A percentile compares a stretch with the other conserved stretches of the same genome.
These are phyloP conservation scores for Elsinoe batatas DNA, from an alignment of 2,329 filamentous ascomycete species.

Conservation along the genomic window DNA sequence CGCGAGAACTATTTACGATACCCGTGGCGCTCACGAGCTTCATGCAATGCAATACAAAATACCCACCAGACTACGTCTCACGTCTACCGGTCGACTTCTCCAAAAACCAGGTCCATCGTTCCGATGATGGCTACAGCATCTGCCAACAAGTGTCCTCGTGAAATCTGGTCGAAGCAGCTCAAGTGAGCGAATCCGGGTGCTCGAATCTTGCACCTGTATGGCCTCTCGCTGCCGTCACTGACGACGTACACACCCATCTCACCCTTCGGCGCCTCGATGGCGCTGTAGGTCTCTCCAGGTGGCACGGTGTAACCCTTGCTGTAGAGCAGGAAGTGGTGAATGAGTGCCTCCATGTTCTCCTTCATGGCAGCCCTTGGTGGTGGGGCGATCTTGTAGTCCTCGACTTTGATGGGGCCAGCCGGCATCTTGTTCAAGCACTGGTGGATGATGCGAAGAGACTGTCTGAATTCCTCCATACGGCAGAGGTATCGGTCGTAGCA, in stretches of 20 bases:
- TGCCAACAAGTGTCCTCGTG: slow-evolving; percentile 83
- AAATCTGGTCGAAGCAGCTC: slow-evolving; percentile 85
- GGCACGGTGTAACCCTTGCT: slow-evolving; percentile 97
- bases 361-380: slow-evolving; percentile 98
- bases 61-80: background rate
- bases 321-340: slow-evolving; percentile 97
- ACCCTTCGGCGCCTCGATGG: slow-evolving; percentile 98
- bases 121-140: slow-evolving; percentile 93
- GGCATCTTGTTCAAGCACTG: slow-evolving; percentile 99
- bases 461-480: slow-evolving; percentile 99
- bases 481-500: slow-evolving; percentile 99
- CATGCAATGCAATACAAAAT: background rate
- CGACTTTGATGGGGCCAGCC: slow-evolving; percentile 80
- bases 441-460: slow-evolving; percentile 95
- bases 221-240: slow-evolving; percentile 89
- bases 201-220: slow-evolving; percentile 94
- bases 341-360: slow-evolving; percentile 99
- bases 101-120: slow-evolving; percentile 61
- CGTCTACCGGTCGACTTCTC: slow-evolving; percentile 38
- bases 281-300: slow-evolving; percentile 94
- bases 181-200: slow-evolving; percentile 95
- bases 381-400: slow-evolving; percentile 97
- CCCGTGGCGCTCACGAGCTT: background rate
- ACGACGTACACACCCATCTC: slow-evolving; percentile 98
- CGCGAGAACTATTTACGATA: slow-evolving; percentile 1